Evolutionary conservation across 345 rosid species (phyloP), one percentile per base, ranked within the genome.

Genomic region (Sonneratia alba): DNA sequence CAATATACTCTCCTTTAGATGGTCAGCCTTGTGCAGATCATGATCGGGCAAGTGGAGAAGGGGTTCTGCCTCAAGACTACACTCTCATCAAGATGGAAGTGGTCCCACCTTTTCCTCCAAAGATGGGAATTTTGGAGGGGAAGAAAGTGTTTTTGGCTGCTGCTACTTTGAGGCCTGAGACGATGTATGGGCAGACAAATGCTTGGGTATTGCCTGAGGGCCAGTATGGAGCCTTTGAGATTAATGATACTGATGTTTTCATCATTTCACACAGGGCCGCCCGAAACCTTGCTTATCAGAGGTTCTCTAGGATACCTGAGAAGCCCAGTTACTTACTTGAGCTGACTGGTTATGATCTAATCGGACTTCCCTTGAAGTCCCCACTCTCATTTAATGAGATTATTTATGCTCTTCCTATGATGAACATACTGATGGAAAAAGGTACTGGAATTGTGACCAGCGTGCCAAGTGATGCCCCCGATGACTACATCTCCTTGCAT

Each of bases 201-300:
- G 96, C 95, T 22, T 94, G 98, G 98, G 96, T 91, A 14, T 79
- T 91, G 72, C 98, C 98, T 36, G 93, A 91, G 78, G 98, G 98
- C 45, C 82, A 87, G 73, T 94, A 94, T 69, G 97, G 97, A 76
- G 98, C 98, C 62, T 94, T 82, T 77, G 98, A 91, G 67, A 85
- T 94, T 63, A 91, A 80, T 66, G 97, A 88, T 56, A 86, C 85
- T 6, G 97, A 91, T 67, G 89, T 91, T 15, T 87, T 91, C 70
- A 84, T 94, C 69, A 51, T 88, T 74, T 83, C 95, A 0, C 88
- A 86, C 66, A 85, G 93, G 79, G 87, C 97, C 24, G 97, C 98
- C 42, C 90, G 83, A 6, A 94, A 94, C 77, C 95, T 94, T 74
- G 91, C 97, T 9, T 91, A 89, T 78, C 98, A 94, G 78, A 87